These are phyloP conservation scores for Neoarthrinium moseri DNA, from an alignment of 2,329 filamentous ascomycete genomes.

Conservation along the genomic window DNA sequence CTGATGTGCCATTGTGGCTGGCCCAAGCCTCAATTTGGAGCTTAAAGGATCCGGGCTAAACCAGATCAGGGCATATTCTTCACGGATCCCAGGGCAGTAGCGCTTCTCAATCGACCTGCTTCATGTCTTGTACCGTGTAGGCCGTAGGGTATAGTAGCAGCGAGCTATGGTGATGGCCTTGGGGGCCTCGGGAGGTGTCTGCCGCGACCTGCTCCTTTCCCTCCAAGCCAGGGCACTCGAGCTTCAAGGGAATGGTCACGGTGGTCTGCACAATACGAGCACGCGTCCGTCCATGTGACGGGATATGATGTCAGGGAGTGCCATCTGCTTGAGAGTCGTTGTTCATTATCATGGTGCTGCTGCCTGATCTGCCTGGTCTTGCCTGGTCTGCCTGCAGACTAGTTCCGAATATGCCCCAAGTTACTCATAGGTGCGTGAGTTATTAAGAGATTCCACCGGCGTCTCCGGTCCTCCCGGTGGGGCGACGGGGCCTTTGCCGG, in stretches of 20 bases:
- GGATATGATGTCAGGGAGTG: too few relatives aligned
- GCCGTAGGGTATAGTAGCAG: background rate
- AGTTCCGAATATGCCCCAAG: background rate
- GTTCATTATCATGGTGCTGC: too few relatives aligned
- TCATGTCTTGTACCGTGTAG: background rate
- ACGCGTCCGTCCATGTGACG: too few relatives aligned
- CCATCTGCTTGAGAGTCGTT: too few relatives aligned
- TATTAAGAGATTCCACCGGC: background rate
- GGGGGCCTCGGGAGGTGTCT: background rate
- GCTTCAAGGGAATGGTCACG: too few relatives aligned
- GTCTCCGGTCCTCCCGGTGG: background rate
- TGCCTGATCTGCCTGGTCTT: background rate
- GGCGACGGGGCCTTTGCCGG: background rate
- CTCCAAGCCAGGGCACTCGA: background rate
- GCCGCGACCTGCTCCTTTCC: background rate
- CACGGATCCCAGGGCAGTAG: background rate
- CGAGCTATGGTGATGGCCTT: background rate
- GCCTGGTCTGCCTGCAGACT: background rate
- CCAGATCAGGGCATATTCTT: background rate
- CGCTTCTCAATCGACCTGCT: background rate
- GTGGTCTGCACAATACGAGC: too few relatives aligned
- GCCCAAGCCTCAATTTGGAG: background rate
- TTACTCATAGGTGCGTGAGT: background rate
- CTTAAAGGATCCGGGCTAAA: background rate
- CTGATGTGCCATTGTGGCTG: background rate